phyloP scores from a whole-genome alignment of 1,284 basidiomycete species.

The Puccinia coronata region DNA sequence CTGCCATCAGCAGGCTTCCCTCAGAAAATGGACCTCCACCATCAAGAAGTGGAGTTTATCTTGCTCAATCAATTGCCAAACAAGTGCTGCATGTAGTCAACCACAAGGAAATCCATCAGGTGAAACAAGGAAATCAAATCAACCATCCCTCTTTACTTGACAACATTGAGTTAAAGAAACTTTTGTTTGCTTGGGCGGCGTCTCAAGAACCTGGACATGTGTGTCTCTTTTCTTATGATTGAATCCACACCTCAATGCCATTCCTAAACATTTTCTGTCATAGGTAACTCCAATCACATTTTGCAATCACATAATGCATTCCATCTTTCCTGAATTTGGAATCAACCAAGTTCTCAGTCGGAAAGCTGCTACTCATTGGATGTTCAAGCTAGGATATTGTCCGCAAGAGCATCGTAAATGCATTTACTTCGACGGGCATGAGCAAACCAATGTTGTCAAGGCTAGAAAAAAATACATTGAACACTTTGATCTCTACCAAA shows the following conservation, averaged over 20 bases:
- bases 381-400: not conserved
- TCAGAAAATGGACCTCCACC: not conserved
- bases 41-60: not conserved
- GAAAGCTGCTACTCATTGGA: not conserved
- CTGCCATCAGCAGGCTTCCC: not conserved
- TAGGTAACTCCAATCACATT: not conserved
- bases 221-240: not conserved
- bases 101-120: not conserved
- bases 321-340: not conserved
- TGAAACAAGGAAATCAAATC: not conserved
- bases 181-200: not conserved
- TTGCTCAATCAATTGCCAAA: not conserved
- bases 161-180: not conserved
- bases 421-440: no score
- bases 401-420: slow-evolving; percentile 14
- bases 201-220: not conserved
- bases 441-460: no score
- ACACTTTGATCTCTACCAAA: not conserved
- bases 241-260: no score
- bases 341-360: not conserved
- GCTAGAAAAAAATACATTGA: not conserved
- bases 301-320: no score
- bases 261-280: not conserved
- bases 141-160: not conserved
- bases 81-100: not conserved